Percentiles rank a stretch among this genome's conserved stretches.
phyloP scores from a whole-genome alignment of 140 eudicot species.

The Senecio squalidus region DNA sequence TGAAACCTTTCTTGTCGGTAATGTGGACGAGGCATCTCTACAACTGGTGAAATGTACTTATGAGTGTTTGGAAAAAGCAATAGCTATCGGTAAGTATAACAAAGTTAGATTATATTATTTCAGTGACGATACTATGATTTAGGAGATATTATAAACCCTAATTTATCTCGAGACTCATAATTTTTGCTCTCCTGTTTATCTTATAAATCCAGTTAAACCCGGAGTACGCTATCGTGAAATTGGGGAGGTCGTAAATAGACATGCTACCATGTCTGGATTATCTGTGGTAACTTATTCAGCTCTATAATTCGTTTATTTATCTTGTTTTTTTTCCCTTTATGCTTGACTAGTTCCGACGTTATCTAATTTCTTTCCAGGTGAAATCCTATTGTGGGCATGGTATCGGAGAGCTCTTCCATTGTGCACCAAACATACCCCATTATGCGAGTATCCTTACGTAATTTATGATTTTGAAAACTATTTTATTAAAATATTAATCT shows the following conservation, averaged over 20 bases:
- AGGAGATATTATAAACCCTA: not conserved
- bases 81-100: conserved; percentile 58
- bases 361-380: conserved; percentile 36
- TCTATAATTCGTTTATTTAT: not conserved
- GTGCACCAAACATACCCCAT: conserved; percentile 98
- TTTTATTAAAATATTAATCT: no score
- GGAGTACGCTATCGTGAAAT: conserved; percentile 94
- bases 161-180: not conserved
- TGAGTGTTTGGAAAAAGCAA: conserved; percentile 90
- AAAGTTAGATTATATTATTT: no score
- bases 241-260: conserved; percentile 83
- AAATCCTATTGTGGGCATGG: conserved; percentile 95
- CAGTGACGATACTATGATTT: not conserved
- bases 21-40: conserved; percentile 82
- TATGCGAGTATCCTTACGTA: conserved; percentile 82
- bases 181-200: conserved; percentile 11
- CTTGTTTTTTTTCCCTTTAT: not conserved
- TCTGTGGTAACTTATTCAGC: conserved; percentile 59
- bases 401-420: conserved; percentile 95
- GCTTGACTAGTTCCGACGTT: not conserved
- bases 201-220: conserved; percentile 61
- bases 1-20: conserved; percentile 87
- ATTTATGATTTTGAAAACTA: not conserved
- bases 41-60: conserved; percentile 78
- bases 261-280: conserved; percentile 94